Conservation (phyloP, 441 rosid genomes). For the Dalechampia spathulata region DNA sequence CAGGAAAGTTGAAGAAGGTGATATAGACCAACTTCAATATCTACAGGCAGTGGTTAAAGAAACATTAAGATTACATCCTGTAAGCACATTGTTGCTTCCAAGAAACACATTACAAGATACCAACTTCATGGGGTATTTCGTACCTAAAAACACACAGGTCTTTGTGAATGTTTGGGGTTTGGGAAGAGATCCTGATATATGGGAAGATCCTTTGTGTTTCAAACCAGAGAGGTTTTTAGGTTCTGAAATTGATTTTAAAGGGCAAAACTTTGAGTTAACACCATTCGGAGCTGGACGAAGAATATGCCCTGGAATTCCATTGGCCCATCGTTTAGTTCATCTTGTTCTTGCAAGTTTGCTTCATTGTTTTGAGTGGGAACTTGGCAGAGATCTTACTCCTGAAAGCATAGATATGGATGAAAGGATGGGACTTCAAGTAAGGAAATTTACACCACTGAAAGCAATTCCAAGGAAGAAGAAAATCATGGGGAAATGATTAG, state of each 20-base stretch:
- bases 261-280: constrained; percentile 21
- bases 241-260: constrained; percentile 20
- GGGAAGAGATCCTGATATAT: constrained; percentile 26
- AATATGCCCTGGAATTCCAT: constrained; percentile 23
- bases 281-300: constrained; percentile 33
- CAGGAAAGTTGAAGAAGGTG: constrained; percentile 14
- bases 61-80: constrained; percentile 37
- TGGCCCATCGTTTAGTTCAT: constrained; percentile 21
- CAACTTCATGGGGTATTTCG: constrained; percentile 19
- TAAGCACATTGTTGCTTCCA: constrained; percentile 25
- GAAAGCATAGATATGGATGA: too few species aligned
- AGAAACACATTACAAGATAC: constrained; percentile 14
- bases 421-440: background rate
- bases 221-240: constrained; percentile 29
- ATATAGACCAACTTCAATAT: constrained; percentile 24
- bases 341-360: constrained; percentile 22
- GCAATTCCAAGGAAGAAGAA: too few species aligned
- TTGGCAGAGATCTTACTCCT: background rate
- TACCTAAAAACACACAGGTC: constrained; percentile 25
- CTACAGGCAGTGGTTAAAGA: too few species aligned
- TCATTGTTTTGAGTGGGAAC: constrained; percentile 27
- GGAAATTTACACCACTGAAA: too few species aligned
- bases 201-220: constrained; percentile 27
- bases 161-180: constrained; percentile 23
- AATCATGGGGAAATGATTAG: too few species aligned